Conservation (phyloP, 306 rosid species). For the Begonia peltatifolia region DNA sequence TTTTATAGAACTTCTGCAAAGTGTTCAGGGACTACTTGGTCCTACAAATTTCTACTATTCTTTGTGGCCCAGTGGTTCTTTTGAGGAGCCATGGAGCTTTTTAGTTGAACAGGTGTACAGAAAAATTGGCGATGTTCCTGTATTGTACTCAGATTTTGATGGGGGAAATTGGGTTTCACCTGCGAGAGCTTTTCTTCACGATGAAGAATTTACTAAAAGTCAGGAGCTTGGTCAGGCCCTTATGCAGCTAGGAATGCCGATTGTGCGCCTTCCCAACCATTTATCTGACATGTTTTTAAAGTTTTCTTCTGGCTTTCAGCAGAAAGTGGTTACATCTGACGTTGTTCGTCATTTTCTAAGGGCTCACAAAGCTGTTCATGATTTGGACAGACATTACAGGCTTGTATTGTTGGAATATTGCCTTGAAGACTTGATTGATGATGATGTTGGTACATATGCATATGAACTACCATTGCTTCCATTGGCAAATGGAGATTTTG, state of each 20-base stretch:
- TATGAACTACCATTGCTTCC: slow-evolving; percentile 70
- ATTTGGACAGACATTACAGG: slow-evolving; percentile 38
- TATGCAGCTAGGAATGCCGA: slow-evolving; percentile 69
- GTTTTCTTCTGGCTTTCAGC: slow-evolving; percentile 32
- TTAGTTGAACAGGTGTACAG: slow-evolving; percentile 71
- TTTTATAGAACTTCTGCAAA: slow-evolving; percentile 58
- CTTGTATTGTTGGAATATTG: slow-evolving; percentile 88
- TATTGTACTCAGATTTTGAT: slow-evolving; percentile 54
- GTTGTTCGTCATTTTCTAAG: slow-evolving; percentile 72
- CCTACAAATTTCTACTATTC: slow-evolving; percentile 57
- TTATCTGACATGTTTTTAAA: slow-evolving; percentile 63
- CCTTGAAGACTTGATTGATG: slow-evolving; percentile 83
- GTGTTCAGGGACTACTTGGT: slow-evolving; percentile 48
- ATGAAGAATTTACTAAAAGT: slow-evolving; percentile 49
- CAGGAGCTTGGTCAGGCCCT: slow-evolving; percentile 69
- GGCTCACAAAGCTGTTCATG: slow-evolving; percentile 30
- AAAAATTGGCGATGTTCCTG: slow-evolving; percentile 37
- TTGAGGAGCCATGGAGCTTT: slow-evolving; percentile 90
- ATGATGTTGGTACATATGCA: slow-evolving; percentile 68
- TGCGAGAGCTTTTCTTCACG: slow-evolving; percentile 74
- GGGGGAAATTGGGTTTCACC: slow-evolving; percentile 95
- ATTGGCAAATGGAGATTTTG: slow-evolving; percentile 79
- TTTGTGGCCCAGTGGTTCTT: slow-evolving; percentile 82
- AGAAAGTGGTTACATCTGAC: slow-evolving; percentile 68
- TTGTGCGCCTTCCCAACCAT: slow-evolving; percentile 55